phyloP scores from a whole-genome alignment of 176 grass and related monocot species.

The Neostapfia colusana region DNA sequence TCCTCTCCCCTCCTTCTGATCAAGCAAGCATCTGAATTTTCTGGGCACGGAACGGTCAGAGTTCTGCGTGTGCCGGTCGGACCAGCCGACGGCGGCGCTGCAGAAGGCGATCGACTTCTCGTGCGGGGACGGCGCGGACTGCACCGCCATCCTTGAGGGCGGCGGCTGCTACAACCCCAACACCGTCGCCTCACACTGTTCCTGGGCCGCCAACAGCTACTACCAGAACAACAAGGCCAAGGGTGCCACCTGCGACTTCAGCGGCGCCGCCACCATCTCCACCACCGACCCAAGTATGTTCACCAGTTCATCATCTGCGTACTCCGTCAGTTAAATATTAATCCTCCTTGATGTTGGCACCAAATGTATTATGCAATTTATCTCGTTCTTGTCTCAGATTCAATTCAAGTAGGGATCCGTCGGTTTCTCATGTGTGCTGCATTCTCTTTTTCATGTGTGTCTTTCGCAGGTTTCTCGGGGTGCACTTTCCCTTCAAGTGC shows the following conservation, averaged over 20 bases:
- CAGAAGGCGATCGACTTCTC: slow-evolving; percentile 89
- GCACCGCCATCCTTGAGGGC: slow-evolving; percentile 43
- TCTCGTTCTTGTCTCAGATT: neutral
- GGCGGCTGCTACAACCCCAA: slow-evolving; percentile 76
- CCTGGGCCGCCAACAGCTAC: slow-evolving; percentile 86
- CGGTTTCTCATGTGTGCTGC: neutral
- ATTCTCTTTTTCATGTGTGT: neutral
- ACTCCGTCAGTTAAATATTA: too few species aligned
- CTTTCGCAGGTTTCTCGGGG: slow-evolving; percentile 57
- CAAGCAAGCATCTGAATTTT: too few species aligned
- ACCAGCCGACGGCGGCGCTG: slow-evolving; percentile 47
- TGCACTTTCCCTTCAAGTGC: slow-evolving; percentile 72
- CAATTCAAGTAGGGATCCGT: neutral
- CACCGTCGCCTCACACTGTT: slow-evolving; percentile 69
- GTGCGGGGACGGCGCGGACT: slow-evolving; percentile 82
- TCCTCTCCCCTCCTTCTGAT: too few species aligned
- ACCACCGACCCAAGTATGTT: slow-evolving; percentile 71
- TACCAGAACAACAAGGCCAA: slow-evolving; percentile 71
- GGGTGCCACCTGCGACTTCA: slow-evolving; percentile 73
- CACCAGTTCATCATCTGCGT: neutral
- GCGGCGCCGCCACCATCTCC: slow-evolving; percentile 59
- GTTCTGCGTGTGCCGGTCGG: slow-evolving; percentile 86
- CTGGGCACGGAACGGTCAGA: slow-evolving; percentile 34
- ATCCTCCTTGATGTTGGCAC: too few species aligned
- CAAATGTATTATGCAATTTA: too few species aligned